Evolutionary conservation across 1,284 basidiomycete species (phyloP).

Genomic region (Sporisorium sorghi): DNA sequence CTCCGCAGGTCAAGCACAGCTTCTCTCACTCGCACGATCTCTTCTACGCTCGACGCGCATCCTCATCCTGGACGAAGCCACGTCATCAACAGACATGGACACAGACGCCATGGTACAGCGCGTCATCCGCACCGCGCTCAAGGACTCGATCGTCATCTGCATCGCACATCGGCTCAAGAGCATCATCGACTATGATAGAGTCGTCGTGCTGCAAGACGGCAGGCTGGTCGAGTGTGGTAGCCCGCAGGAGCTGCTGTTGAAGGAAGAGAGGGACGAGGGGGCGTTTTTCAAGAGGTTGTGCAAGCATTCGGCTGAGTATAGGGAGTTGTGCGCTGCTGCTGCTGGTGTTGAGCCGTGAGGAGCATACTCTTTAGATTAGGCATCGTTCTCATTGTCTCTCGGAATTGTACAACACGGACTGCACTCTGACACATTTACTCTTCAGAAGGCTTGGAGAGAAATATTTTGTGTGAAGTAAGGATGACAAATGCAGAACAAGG

Average conservation of each 20-base stretch:
- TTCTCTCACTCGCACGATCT: conserved; percentile 80
- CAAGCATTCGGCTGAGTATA: conserved; percentile 38
- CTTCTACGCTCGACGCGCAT: conserved; percentile 80
- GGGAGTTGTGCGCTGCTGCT: conserved; percentile 29
- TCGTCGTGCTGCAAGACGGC: conserved; percentile 74
- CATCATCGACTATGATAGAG: conserved; percentile 75
- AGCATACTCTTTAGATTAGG: no score
- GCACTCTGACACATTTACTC: no score
- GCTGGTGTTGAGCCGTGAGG: conserved; percentile 23
- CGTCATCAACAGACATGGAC: conserved; percentile 69
- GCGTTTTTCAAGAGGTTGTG: conserved; percentile 42
- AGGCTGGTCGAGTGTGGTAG: conserved; percentile 79
- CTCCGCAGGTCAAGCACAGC: conserved; percentile 84
- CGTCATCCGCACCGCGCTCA: conserved; percentile 33
- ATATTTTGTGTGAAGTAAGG: no score
- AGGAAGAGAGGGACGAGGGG: conserved; percentile 20
- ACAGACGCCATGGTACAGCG: conserved; percentile 50
- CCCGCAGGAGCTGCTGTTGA: conserved; percentile 70
- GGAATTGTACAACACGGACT: no score
- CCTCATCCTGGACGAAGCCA: conserved; percentile 84
- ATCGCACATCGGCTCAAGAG: conserved; percentile 52
- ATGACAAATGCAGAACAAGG: no score
- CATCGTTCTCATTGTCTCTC: no score
- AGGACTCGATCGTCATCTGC: conserved; percentile 70
- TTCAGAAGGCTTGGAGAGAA: no score